Evolutionary conservation across 2,329 filamentous ascomycete genomes (phyloP), one percentile per base, ranked within the genome.

Genomic region (Penicillium sp.): DNA sequence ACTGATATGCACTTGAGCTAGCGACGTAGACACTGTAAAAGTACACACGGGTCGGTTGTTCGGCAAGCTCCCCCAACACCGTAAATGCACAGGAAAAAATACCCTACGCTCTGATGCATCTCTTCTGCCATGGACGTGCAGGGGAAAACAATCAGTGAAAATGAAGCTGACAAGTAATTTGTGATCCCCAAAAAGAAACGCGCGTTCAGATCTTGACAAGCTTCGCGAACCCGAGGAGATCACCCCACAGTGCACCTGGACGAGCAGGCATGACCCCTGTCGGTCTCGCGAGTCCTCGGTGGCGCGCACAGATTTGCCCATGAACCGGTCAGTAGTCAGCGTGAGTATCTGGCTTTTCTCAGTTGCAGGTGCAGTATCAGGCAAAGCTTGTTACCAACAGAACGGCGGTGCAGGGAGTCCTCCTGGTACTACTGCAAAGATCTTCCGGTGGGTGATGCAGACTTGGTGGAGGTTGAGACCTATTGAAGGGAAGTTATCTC

Each of bases 241-340:
- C 58, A 55, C 64, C 62, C 64, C 62, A 65, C 62, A 63, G 51
- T 63, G 46, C 58, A 63, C 55, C 60, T 56, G 52, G 40, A 28
- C 53, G 62, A 64, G 42, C 64, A 62, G 62, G 62, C 62, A 61
- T 64, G 48, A 25, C 45, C 64, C 62, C 60, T 57, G 64, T 56
- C 45, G 8, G 13, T 19, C 37, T 25, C 48, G 49, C 46, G 52
- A 26, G 52, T 49, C 52, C 37, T 59, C 28, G 61, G 57, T 65
- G 60, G 60, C 8, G 54, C 40, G 35, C 46, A 19, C 33, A 55
- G 59, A 40, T 38, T 59, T 38, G 54, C 55, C 60, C 42, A 59
- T 57, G 53, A 61, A 58, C 62, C 58, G 64, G 60, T 65, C 55
- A 57, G 48, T 45, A 46, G 58, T 65, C 55, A 57, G 48, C 46